Percentiles rank a stretch among this genome's conserved stretches.
phyloP scores from a whole-genome alignment of 352 stramenopile genomes.

The Globisporangium solare region DNA sequence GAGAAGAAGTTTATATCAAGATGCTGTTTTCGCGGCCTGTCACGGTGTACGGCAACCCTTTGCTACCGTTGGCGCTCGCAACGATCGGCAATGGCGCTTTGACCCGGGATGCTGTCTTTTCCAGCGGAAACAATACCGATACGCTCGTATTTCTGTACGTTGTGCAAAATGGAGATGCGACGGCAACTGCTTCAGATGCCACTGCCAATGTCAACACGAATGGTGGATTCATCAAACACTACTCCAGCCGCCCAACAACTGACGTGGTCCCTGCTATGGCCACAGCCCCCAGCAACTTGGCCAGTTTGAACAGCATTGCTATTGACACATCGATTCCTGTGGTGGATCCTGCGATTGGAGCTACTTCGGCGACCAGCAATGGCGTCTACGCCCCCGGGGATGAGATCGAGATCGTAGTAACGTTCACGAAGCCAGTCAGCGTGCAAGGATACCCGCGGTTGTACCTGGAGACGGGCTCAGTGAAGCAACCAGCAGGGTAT shows the following conservation, averaged over 20 bases:
- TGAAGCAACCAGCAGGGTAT: constrained; percentile 69
- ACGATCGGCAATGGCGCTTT: constrained; percentile 31
- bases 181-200: constrained; percentile 38
- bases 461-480: constrained; percentile 63
- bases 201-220: constrained; percentile 51
- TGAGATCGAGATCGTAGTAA: constrained; percentile 50
- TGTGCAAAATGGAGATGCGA: constrained; percentile 51
- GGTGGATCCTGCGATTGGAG: constrained; percentile 51
- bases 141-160: constrained; percentile 66
- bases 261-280: constrained; percentile 48
- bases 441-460: constrained; percentile 63
- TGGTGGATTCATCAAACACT: constrained; percentile 67
- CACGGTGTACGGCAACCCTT: constrained; percentile 52
- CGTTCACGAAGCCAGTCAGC: constrained; percentile 74
- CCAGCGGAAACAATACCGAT: constrained; percentile 64
- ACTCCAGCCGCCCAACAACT: constrained; percentile 60
- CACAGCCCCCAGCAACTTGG: constrained; percentile 39
- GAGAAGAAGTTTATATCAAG: constrained; percentile 53
- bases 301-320: constrained; percentile 41
- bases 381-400: constrained; percentile 72
- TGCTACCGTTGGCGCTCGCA: constrained; percentile 43
- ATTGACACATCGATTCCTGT: constrained; percentile 60
- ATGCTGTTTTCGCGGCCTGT: constrained; percentile 63
- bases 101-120: constrained; percentile 37
- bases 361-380: constrained; percentile 41